Evolutionary conservation across 257 asterid genomes (phyloP).

Genomic region (Gardenia jasminoides): DNA sequence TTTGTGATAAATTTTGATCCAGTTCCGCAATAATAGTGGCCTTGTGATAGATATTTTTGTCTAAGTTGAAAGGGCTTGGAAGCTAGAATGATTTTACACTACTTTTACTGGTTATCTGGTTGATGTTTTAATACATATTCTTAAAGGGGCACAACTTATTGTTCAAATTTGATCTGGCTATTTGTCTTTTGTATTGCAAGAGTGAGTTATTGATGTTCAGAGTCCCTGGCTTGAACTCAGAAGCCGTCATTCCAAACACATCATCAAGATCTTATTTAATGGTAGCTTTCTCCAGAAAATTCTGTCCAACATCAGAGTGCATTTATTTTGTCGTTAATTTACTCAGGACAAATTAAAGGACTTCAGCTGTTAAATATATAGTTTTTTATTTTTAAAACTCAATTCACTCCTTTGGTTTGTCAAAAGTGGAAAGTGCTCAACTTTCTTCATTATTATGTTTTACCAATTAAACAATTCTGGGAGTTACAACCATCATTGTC

Average conservation of each 20-base stretch:
- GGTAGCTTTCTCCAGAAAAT: no score
- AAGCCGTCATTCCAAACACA: no score
- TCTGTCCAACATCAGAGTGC: not conserved
- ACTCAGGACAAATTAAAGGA: not conserved
- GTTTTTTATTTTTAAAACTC: not conserved
- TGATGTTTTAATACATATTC: not conserved
- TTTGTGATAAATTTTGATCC: not conserved
- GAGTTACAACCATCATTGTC: not conserved
- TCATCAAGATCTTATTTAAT: no score
- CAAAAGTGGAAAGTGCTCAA: not conserved
- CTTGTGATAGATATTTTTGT: not conserved
- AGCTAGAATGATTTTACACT: not conserved
- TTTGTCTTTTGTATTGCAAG: not conserved
- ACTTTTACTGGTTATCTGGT: not conserved
- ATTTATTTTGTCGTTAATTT: not conserved
- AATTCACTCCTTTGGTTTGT: not conserved
- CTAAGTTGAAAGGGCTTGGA: not conserved
- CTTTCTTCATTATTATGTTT: not conserved
- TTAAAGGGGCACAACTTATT: not conserved
- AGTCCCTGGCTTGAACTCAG: no score
- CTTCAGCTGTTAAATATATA: not conserved
- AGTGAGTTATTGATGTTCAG: not conserved
- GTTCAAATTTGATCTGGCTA: not conserved
- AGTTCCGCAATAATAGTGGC: not conserved
- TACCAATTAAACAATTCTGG: not conserved